phyloP scores from a whole-genome alignment of 1,139 yeast species.

The Protomyces lactucae-debilis region DNA sequence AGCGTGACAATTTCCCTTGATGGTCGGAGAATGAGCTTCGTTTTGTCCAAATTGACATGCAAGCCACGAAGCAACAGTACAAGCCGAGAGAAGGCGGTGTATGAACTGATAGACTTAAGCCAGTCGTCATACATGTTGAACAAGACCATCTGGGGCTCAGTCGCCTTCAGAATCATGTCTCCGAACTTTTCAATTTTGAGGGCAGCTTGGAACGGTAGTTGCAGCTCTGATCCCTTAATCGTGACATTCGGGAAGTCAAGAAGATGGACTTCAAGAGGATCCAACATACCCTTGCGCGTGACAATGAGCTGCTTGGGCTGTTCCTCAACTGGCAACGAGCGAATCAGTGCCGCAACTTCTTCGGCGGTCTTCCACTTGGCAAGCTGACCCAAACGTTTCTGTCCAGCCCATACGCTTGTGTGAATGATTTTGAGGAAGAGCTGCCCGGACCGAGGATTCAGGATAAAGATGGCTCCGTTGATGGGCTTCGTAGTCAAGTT shows the following conservation, averaged over 20 bases:
- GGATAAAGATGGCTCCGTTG: slow-evolving; percentile 85
- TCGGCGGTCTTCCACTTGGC: slow-evolving; percentile 99
- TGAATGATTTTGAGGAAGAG: slow-evolving; percentile 83
- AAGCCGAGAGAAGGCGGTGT: slow-evolving; percentile 88
- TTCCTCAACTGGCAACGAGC: slow-evolving; percentile 87
- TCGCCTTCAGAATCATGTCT: slow-evolving; percentile 75
- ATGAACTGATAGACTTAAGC: slow-evolving; percentile 75
- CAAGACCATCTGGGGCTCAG: slow-evolving; percentile 87
- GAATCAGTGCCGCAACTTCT: slow-evolving; percentile 84
- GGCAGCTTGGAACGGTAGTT: slow-evolving; percentile 84
- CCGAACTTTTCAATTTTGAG: slow-evolving; percentile 75
- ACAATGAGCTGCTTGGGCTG: slow-evolving; percentile 91
- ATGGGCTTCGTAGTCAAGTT: slow-evolving; percentile 87
- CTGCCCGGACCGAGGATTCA: slow-evolving; percentile 88
- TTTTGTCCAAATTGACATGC: slow-evolving; percentile 68
- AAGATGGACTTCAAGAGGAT: slow-evolving; percentile 96
- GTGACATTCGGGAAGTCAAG: slow-evolving; percentile 91
- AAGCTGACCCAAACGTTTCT: slow-evolving; percentile 84
- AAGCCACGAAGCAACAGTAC: slow-evolving; percentile 74
- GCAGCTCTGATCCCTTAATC: slow-evolving; percentile 82
- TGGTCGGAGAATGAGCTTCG: slow-evolving; percentile 71
- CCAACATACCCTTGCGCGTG: slow-evolving; percentile 84
- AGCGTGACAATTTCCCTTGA: slow-evolving; percentile 64
- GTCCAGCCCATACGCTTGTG: slow-evolving; percentile 96
- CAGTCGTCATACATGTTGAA: slow-evolving; percentile 94